Evolutionary conservation across 352 stramenopile genomes (phyloP).

Genomic region (Phytophthora pseudosyringae): DNA sequence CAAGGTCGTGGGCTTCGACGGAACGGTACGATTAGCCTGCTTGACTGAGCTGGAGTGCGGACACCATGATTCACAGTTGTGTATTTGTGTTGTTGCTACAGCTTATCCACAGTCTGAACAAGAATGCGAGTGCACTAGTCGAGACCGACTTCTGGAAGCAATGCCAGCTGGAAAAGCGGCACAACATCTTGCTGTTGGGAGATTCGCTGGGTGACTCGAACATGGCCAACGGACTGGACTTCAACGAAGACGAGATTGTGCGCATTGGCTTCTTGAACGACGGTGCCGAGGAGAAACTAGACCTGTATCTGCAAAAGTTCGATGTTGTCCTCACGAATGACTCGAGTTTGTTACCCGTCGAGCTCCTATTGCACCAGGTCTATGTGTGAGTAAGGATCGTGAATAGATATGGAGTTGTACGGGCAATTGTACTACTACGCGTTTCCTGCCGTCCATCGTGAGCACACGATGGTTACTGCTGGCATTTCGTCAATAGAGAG

Average conservation of each 20-base stretch:
- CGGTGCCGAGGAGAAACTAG: slow-evolving; percentile 59
- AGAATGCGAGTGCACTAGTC: slow-evolving; percentile 70
- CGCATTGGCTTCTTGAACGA: slow-evolving; percentile 77
- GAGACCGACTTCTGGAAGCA: slow-evolving; percentile 78
- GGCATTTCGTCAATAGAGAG: too few species aligned
- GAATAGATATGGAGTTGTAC: too few species aligned
- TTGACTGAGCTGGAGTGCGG: neutral
- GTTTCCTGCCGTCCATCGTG: too few species aligned
- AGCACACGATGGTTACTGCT: too few species aligned
- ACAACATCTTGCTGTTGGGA: slow-evolving; percentile 79
- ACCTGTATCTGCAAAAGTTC: slow-evolving; percentile 63
- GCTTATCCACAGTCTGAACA: slow-evolving; percentile 86
- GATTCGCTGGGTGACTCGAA: slow-evolving; percentile 75
- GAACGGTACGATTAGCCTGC: slow-evolving; percentile 40
- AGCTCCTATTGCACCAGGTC: slow-evolving; percentile 70
- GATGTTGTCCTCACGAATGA: slow-evolving; percentile 86
- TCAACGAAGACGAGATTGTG: slow-evolving; percentile 66
- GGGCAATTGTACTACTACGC: too few species aligned
- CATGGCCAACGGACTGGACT: slow-evolving; percentile 71
- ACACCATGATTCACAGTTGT: slow-evolving; percentile 6
- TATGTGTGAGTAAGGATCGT: too few species aligned
- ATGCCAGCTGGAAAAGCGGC: slow-evolving; percentile 70
- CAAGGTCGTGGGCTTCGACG: slow-evolving; percentile 52
- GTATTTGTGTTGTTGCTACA: slow-evolving; percentile 22
- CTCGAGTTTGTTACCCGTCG: slow-evolving; percentile 62